Evolutionary conservation across 192 early-diverging fungal species (phyloP).

Genomic region (Entophlyctis luteolus): DNA sequence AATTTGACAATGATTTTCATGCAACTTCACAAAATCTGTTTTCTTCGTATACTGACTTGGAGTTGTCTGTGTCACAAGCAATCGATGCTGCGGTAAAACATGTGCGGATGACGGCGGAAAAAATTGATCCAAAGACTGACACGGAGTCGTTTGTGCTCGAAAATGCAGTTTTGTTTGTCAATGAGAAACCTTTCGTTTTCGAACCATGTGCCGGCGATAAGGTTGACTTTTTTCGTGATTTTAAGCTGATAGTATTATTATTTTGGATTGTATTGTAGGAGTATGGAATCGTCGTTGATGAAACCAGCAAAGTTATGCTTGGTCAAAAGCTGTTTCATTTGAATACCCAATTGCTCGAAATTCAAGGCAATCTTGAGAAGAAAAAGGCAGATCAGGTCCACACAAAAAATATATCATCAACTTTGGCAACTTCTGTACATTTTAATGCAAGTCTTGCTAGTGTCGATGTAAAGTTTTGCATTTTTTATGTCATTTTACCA

Average conservation of each 20-base stretch:
- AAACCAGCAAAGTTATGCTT: constrained; percentile 39
- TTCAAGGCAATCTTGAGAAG: constrained; percentile 21
- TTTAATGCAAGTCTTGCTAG: constrained; percentile 35
- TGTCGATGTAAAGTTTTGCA: constrained; percentile 24
- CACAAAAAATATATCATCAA: constrained; percentile 29
- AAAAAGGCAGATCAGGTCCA: constrained; percentile 37
- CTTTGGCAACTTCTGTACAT: constrained; percentile 32
- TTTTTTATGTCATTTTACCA: not conserved
- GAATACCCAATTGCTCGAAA: constrained; percentile 24
- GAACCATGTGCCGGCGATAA: constrained; percentile 32
- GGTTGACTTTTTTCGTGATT: constrained; percentile 13
- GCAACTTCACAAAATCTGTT: constrained; percentile 16
- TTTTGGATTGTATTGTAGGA: not conserved
- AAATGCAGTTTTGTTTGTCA: constrained; percentile 28
- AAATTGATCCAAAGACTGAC: constrained; percentile 30
- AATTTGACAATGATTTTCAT: constrained; percentile 45
- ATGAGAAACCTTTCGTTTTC: constrained; percentile 30
- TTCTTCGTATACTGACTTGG: constrained; percentile 27
- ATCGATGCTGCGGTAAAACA: constrained; percentile 20
- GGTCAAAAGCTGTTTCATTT: constrained; percentile 41
- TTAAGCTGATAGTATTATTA: not conserved
- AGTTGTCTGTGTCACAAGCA: constrained; percentile 17
- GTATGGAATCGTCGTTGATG: constrained; percentile 37
- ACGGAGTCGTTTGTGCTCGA: constrained; percentile 33
- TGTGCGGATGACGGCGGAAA: constrained; percentile 2